Percentiles rank a stretch among this genome's conserved stretches.
phyloP scores from a whole-genome alignment of 2,329 filamentous ascomycete species.

The Westerdykella sp. region DNA sequence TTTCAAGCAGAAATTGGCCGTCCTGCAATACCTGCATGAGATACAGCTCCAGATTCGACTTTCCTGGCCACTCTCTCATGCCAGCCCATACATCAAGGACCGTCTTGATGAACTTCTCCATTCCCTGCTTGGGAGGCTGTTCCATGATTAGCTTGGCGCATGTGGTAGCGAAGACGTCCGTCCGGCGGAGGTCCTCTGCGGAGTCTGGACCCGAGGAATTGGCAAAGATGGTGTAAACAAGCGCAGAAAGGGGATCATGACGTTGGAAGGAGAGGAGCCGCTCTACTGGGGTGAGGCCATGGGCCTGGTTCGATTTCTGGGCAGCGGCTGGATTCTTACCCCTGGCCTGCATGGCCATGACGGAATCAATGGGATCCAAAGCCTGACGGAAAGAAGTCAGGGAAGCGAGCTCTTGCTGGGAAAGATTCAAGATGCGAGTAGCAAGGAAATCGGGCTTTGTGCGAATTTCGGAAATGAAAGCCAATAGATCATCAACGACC shows the following conservation, averaged over 20 bases:
- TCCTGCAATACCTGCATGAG: constrained; percentile 92
- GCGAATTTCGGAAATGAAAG: constrained; percentile 74
- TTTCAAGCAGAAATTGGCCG: constrained; percentile 83
- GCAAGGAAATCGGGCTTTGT: constrained; percentile 86
- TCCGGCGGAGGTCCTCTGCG: constrained; percentile 69
- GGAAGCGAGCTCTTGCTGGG: constrained; percentile 67
- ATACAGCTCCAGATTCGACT: constrained; percentile 84
- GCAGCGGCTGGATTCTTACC: constrained; percentile 44
- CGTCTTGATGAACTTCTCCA: constrained; percentile 74
- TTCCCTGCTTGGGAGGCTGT: constrained; percentile 59
- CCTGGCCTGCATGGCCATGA: constrained; percentile 61
- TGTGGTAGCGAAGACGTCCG: constrained; percentile 81
- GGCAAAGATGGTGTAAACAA: constrained; percentile 85
- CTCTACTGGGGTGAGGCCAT: constrained; percentile 63
- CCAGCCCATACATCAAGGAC: constrained; percentile 82
- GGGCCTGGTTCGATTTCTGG: constrained; percentile 45
- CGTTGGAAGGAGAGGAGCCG: constrained; percentile 82
- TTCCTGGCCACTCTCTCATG: constrained; percentile 84
- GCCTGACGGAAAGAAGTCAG: constrained; percentile 73
- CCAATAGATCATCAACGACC: constrained; percentile 67
- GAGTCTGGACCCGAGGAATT: constrained; percentile 77
- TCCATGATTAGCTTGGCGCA: constrained; percentile 78
- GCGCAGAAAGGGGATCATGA: constrained; percentile 75
- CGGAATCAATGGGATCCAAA: constrained; percentile 75
- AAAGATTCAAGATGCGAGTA: constrained; percentile 69